A percentile compares a stretch with the other conserved stretches of the same genome.
These are phyloP conservation scores for Tricholoma sp. DNA, from an alignment of 768 basidiomycete genomes.

Conservation along the genomic window DNA sequence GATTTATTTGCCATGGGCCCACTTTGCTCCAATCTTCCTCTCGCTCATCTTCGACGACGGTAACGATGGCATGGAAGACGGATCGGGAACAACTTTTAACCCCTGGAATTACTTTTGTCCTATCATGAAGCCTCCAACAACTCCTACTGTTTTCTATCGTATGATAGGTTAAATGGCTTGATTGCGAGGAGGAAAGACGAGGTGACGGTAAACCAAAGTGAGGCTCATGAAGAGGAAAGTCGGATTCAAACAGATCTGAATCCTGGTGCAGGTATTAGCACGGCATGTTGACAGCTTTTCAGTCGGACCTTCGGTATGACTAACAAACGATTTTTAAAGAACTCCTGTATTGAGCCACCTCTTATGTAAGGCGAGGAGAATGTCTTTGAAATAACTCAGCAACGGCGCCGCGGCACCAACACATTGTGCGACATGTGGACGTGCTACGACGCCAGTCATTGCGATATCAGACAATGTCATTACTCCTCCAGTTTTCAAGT, in stretches of 20 bases:
- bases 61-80: background rate
- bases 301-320: background rate
- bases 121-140: background rate
- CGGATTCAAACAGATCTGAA: background rate
- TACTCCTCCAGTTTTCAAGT: background rate
- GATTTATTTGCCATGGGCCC: too few species aligned
- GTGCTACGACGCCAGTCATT: background rate
- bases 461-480: background rate
- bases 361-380: background rate
- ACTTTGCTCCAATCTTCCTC: too few species aligned
- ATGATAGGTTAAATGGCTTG: background rate
- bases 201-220: slow-evolving; percentile 39
- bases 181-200: background rate
- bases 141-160: background rate
- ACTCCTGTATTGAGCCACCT: background rate
- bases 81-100: background rate
- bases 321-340: background rate
- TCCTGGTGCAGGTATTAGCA: background rate
- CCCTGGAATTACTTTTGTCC: background rate
- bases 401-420: background rate
- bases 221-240: background rate
- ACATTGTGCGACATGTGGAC: background rate
- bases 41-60: background rate
- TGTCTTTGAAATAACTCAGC: background rate
- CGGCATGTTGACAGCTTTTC: background rate